Evolutionary conservation across 345 rosid species (phyloP).

Genomic region (Rhodomyrtus tomentosa): DNA sequence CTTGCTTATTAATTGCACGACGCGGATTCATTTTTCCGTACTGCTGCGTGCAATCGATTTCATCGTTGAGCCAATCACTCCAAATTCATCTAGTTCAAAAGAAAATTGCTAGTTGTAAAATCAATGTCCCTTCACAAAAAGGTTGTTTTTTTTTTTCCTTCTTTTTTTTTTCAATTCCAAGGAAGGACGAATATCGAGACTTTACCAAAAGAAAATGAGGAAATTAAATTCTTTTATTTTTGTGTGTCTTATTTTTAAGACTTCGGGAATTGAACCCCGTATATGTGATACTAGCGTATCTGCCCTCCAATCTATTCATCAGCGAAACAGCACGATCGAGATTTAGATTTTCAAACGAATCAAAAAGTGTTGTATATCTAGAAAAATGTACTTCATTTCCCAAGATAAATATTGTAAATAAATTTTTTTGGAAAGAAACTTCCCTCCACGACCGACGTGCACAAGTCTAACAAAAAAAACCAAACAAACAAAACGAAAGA

Average conservation of each 20-base stretch:
- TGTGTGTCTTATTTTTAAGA: too few relatives aligned
- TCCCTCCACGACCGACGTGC: conserved; percentile 1
- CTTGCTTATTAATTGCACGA: background rate
- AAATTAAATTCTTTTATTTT: background rate
- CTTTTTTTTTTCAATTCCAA: too few relatives aligned
- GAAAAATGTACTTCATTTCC: background rate
- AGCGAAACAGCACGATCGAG: too few relatives aligned
- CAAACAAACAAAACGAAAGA: background rate
- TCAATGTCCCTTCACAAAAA: background rate
- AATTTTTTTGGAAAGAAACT: background rate
- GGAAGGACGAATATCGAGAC: background rate
- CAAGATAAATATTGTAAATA: background rate
- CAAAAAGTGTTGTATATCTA: background rate
- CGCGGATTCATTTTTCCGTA: too few relatives aligned
- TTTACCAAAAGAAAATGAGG: background rate
- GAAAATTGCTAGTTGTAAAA: background rate
- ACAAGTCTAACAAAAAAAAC: background rate
- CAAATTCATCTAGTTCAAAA: background rate
- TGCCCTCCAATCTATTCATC: too few relatives aligned
- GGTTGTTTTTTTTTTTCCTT: too few relatives aligned
- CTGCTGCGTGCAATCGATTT: background rate
- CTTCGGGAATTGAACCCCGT: too few relatives aligned
- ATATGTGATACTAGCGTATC: too few relatives aligned
- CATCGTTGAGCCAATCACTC: fast-evolving
- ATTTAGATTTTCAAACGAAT: background rate